phyloP scores from a whole-genome alignment of 495 filamentous ascomycete genomes.

The Xylaria bambusicola region DNA sequence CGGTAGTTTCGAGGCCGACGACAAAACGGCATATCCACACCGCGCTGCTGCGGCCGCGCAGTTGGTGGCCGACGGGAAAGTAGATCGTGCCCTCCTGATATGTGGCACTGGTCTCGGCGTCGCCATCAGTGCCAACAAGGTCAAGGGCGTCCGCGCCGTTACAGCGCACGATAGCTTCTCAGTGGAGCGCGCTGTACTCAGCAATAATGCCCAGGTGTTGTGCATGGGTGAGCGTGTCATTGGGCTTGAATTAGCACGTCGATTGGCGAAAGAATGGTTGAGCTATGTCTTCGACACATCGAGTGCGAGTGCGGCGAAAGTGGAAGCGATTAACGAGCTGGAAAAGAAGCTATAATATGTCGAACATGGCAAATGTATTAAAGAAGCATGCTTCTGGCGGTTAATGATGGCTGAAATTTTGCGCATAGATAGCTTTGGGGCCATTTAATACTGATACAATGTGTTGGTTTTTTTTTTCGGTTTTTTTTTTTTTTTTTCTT shows the following conservation, averaged over 20 bases:
- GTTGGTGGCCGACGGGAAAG: constrained; percentile 66
- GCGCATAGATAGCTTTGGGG: no score
- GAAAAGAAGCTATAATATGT: constrained; percentile 51
- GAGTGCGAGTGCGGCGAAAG: constrained; percentile 72
- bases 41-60: constrained; percentile 70
- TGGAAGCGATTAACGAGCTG: constrained; percentile 71
- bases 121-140: constrained; percentile 85
- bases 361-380: background rate
- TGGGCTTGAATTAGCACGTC: constrained; percentile 74
- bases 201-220: constrained; percentile 85
- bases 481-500: no score
- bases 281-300: constrained; percentile 77
- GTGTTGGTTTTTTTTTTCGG: no score
- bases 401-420: background rate
- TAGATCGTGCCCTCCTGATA: constrained; percentile 80
- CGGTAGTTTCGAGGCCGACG: constrained; percentile 51
- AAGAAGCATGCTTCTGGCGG: background rate
- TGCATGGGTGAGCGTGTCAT: constrained; percentile 87
- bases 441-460: no score
- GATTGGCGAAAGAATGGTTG: constrained; percentile 79
- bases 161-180: constrained; percentile 85
- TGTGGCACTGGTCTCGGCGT: constrained; percentile 87
- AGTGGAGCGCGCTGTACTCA: constrained; percentile 78
- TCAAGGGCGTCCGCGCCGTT: constrained; percentile 79
- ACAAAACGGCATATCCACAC: constrained; percentile 85